Percentiles rank a stretch among this genome's conserved stretches.
Conservation (phyloP, 805 yeast species). For the Metschnikowia similis region DNA sequence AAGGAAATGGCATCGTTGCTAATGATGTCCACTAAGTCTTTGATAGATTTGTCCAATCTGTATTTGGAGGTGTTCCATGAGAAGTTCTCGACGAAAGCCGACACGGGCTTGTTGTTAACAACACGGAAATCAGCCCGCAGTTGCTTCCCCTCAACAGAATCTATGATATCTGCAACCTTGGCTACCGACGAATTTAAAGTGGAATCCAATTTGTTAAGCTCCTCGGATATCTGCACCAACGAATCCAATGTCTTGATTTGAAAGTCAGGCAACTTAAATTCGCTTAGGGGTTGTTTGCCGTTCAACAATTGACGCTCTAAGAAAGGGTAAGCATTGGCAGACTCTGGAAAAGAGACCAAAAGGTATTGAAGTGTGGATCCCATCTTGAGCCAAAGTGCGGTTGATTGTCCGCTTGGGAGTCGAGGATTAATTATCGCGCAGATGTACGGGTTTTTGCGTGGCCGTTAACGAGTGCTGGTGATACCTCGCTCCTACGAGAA, state of each 20-base stretch:
- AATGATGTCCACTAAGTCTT: slow-evolving; percentile 65
- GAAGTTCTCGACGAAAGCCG: slow-evolving; percentile 68
- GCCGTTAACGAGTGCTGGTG: not conserved
- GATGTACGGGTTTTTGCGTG: slow-evolving; percentile 11
- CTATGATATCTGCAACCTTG: slow-evolving; percentile 74
- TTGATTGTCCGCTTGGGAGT: slow-evolving; percentile 2
- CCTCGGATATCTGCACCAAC: slow-evolving; percentile 86
- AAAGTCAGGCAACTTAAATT: slow-evolving; percentile 71
- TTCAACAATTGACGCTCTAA: slow-evolving; percentile 51
- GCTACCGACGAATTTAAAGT: slow-evolving; percentile 65
- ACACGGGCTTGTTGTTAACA: slow-evolving; percentile 46
- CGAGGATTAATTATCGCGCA: slow-evolving; percentile 4
- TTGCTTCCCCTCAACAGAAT: slow-evolving; percentile 26
- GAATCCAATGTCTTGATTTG: slow-evolving; percentile 94
- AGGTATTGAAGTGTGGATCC: slow-evolving; percentile 42
- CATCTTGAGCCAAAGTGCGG: slow-evolving; percentile 16
- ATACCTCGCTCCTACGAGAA: not conserved
- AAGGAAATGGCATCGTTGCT: slow-evolving; percentile 75
- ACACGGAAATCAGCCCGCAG: slow-evolving; percentile 26
- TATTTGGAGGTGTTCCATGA: slow-evolving; percentile 87
- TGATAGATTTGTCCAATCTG: slow-evolving; percentile 77
- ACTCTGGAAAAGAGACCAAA: slow-evolving; percentile 57
- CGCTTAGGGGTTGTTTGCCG: slow-evolving; percentile 55
- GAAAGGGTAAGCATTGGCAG: slow-evolving; percentile 48
- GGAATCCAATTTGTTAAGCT: slow-evolving; percentile 74